Conservation (phyloP, 2,329 filamentous ascomycete genomes). For the Clarireedia paspali region DNA sequence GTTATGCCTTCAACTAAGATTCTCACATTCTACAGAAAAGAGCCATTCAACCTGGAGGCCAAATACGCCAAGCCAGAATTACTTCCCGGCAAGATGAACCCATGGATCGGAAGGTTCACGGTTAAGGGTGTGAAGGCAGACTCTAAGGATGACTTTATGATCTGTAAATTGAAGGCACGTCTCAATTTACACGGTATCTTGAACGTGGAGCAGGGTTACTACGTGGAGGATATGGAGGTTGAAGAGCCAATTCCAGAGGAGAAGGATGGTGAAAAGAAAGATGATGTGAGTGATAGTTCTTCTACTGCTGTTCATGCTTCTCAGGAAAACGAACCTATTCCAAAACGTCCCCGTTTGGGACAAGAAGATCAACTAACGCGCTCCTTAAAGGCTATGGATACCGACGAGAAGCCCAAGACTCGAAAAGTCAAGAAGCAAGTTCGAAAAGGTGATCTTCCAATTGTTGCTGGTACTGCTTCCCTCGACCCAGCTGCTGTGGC, state of each 20-base stretch:
- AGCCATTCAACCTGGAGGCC: slow-evolving; percentile 93
- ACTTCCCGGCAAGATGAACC: slow-evolving; percentile 82
- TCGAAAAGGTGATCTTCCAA: slow-evolving; percentile 89
- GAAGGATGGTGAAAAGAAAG: slow-evolving; percentile 46
- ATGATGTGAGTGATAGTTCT: slow-evolving; percentile 51
- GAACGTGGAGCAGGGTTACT: slow-evolving; percentile 96
- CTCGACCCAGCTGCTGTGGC: slow-evolving; percentile 64
- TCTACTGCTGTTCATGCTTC: slow-evolving; percentile 12
- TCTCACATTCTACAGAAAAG: slow-evolving; percentile 97
- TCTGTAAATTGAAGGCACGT: slow-evolving; percentile 97
- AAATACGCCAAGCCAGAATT: slow-evolving; percentile 81
- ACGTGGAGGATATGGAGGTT: slow-evolving; percentile 94
- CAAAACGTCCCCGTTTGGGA: slow-evolving; percentile 20
- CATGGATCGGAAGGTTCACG: slow-evolving; percentile 96
- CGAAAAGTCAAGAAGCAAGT: slow-evolving; percentile 99
- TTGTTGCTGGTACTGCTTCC: slow-evolving; percentile 74
- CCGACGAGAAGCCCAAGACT: slow-evolving; percentile 70
- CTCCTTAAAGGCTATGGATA: slow-evolving; percentile 62
- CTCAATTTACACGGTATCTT: slow-evolving; percentile 94
- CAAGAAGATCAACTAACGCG: slow-evolving; percentile 22
- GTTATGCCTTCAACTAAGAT: slow-evolving; percentile 98
- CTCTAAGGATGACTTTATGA: slow-evolving; percentile 95
- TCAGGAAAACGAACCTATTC: slow-evolving; percentile 19
- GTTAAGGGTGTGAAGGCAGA: slow-evolving; percentile 96
- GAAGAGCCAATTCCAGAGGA: slow-evolving; percentile 86